These are phyloP conservation scores for Zygosaccharomyces kombuchaensis DNA, from an alignment of 805 yeast species.

Conservation along the genomic window DNA sequence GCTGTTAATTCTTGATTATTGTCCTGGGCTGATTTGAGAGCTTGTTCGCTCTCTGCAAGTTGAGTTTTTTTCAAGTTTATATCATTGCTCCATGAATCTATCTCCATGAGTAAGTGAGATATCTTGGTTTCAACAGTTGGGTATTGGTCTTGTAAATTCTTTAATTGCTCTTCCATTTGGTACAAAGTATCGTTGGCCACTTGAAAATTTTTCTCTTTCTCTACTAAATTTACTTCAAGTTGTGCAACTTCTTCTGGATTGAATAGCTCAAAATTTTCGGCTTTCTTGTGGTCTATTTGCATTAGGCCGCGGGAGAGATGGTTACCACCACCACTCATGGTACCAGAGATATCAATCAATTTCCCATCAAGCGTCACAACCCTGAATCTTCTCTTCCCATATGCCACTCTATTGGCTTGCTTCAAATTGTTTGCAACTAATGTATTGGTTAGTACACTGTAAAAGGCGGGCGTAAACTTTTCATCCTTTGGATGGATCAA, in stretches of 20 bases:
- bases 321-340: constrained; percentile 95
- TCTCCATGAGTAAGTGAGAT: constrained; percentile 58
- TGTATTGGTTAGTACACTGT: constrained; percentile 80
- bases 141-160: constrained; percentile 54
- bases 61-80: constrained; percentile 43
- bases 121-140: constrained; percentile 66
- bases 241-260: constrained; percentile 54
- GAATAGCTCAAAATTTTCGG: constrained; percentile 31
- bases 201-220: constrained; percentile 52
- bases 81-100: constrained; percentile 55
- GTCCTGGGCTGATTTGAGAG: constrained; percentile 18
- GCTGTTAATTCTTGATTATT: constrained; percentile 39
- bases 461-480: constrained; percentile 80
- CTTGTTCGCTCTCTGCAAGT: constrained; percentile 37
- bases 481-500: constrained; percentile 63
- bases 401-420: constrained; percentile 86
- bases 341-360: constrained; percentile 87
- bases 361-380: constrained; percentile 94
- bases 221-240: constrained; percentile 48
- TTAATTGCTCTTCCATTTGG: constrained; percentile 58
- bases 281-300: constrained; percentile 41
- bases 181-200: constrained; percentile 46
- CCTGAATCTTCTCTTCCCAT: constrained; percentile 71
- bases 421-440: constrained; percentile 73
- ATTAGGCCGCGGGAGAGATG: constrained; percentile 69